Conservation (phyloP, 768 basidiomycete genomes). For the Phylloporus arenicola region DNA sequence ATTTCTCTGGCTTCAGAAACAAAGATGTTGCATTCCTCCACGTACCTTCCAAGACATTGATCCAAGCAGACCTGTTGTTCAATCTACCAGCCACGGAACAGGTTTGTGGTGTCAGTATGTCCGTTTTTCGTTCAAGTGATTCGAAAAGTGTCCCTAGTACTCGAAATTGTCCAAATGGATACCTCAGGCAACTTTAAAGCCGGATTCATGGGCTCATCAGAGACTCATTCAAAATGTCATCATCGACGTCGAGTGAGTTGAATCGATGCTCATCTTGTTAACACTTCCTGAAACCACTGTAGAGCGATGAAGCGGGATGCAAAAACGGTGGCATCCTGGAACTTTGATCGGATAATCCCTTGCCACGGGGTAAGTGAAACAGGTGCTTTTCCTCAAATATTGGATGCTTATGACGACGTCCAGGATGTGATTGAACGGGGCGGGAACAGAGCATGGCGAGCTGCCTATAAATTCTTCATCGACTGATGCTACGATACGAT, state of each 20-base stretch:
- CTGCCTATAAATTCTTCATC: constrained; percentile 34
- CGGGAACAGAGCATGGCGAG: constrained; percentile 52
- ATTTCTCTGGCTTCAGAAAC: constrained; percentile 65
- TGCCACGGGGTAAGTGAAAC: constrained; percentile 52
- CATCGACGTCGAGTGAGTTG: constrained; percentile 27
- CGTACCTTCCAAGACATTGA: constrained; percentile 58
- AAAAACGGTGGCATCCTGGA: constrained; percentile 63
- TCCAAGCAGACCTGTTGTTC: constrained; percentile 79
- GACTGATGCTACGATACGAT: constrained; percentile 6
- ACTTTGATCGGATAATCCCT: constrained; percentile 68
- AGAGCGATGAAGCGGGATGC: constrained; percentile 59
- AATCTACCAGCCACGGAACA: constrained; percentile 80
- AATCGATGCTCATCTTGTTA: neutral
- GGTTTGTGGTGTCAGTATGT: constrained; percentile 27
- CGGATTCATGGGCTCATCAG: constrained; percentile 28
- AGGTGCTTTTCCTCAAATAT: neutral
- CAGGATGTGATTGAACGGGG: constrained; percentile 60
- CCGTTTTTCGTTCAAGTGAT: neutral
- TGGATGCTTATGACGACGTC: neutral
- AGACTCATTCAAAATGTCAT: constrained; percentile 16
- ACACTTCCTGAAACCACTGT: neutral
- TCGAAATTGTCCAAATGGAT: constrained; percentile 33
- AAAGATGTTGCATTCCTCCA: constrained; percentile 86
- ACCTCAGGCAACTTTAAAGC: constrained; percentile 23
- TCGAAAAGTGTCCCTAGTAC: constrained; percentile 26